Percentiles rank a stretch among this genome's conserved stretches.
These are phyloP conservation scores for Amauroascus verrucosus DNA, from an alignment of 2,329 filamentous ascomycete species.

Conservation along the genomic window DNA sequence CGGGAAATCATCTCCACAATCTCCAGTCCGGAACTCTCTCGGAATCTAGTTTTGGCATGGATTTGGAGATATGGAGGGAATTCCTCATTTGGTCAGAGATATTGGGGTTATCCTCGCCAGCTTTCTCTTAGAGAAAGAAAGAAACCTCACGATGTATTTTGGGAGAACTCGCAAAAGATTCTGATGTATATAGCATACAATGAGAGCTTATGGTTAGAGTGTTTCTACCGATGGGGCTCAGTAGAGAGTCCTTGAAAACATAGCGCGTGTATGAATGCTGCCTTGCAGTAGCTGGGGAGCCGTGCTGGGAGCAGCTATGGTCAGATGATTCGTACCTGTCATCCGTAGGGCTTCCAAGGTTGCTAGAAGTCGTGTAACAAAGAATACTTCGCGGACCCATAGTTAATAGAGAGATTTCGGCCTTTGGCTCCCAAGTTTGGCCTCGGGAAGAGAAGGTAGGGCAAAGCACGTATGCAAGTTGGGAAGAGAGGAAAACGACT, in stretches of 20 bases:
- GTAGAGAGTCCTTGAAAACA: too few relatives aligned
- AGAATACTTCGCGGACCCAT: background rate
- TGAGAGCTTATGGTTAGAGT: too few relatives aligned
- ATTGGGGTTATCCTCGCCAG: background rate
- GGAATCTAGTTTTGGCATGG: slow-evolving; percentile 8
- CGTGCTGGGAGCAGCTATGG: background rate
- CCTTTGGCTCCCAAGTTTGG: background rate
- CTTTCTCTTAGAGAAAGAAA: too few relatives aligned
- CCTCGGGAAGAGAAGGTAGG: background rate
- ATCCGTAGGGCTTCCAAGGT: slow-evolving; percentile 3
- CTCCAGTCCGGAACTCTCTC: slow-evolving; percentile 1
- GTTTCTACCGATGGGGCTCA: too few relatives aligned
- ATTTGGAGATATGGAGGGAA: background rate
- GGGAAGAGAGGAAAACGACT: too few relatives aligned
- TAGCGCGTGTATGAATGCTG: too few relatives aligned
- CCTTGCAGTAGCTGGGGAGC: too few relatives aligned
- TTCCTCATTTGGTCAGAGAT: background rate
- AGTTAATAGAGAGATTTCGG: background rate
- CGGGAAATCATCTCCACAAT: slow-evolving; percentile 2
- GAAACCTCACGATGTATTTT: too few relatives aligned
- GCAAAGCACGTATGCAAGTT: background rate
- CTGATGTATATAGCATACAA: too few relatives aligned
- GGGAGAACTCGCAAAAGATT: too few relatives aligned
- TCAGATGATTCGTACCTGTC: slow-evolving; percentile 9
- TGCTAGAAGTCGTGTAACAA: background rate